Evolutionary conservation across 371 early-diverging fungal genomes (phyloP).

Genomic region (Conidiobolus coronatus): DNA sequence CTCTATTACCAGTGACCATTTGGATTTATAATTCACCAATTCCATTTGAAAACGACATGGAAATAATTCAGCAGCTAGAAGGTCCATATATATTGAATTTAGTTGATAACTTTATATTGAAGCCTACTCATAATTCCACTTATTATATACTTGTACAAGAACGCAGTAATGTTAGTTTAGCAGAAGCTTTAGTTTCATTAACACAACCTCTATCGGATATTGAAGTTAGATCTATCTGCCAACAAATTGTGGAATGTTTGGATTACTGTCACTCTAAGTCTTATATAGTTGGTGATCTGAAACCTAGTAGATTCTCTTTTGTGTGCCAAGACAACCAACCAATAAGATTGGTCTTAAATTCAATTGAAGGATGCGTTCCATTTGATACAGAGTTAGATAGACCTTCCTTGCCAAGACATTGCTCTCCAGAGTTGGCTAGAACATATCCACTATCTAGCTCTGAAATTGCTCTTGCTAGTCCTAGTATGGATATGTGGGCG

Average conservation of each 20-base stretch:
- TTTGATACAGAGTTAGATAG: background rate
- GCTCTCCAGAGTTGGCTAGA: constrained; percentile 1
- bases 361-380: background rate
- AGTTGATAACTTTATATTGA: background rate
- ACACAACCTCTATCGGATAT: constrained; percentile 1
- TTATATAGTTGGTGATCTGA: background rate
- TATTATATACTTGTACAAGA: background rate
- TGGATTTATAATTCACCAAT: background rate
- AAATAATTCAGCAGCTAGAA: constrained; percentile 2
- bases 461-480: background rate
- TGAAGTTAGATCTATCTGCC: background rate
- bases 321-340: background rate
- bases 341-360: background rate
- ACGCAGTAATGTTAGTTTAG: background rate
- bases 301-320: constrained; percentile 1
- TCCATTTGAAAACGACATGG: background rate
- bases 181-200: background rate
- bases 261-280: background rate
- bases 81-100: background rate
- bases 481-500: constrained; percentile 5
- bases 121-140: background rate
- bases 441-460: background rate
- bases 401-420: background rate
- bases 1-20: constrained; percentile 1
- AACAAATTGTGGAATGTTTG: background rate